Conservation (phyloP, 495 filamentous ascomycete species). For the Daldinia childiae region DNA sequence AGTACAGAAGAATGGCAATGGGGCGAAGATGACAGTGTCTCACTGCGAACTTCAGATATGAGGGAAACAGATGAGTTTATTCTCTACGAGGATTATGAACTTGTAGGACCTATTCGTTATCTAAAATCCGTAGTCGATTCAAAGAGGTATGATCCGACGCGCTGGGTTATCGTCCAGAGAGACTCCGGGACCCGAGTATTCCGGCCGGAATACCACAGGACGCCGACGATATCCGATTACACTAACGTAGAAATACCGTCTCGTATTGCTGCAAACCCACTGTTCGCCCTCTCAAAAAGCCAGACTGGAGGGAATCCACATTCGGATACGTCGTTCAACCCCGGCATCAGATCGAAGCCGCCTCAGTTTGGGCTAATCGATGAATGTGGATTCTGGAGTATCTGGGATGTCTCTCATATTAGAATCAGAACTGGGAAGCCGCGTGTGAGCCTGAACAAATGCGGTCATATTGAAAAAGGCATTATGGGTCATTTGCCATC, state of each 20-base stretch:
- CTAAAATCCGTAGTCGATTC: slow-evolving; percentile 68
- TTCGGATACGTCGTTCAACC: slow-evolving; percentile 80
- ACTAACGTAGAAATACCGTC: slow-evolving; percentile 47
- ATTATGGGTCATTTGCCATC: slow-evolving; percentile 34
- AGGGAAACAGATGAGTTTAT: slow-evolving; percentile 50
- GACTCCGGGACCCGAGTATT: slow-evolving; percentile 65
- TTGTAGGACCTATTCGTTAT: slow-evolving; percentile 67
- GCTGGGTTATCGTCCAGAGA: slow-evolving; percentile 72
- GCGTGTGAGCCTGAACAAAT: slow-evolving; percentile 16
- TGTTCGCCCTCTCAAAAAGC: slow-evolving; percentile 63
- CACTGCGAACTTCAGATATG: slow-evolving; percentile 50
- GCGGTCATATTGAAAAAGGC: slow-evolving; percentile 44
- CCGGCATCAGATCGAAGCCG: slow-evolving; percentile 65
- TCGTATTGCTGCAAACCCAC: slow-evolving; percentile 68
- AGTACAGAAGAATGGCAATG: slow-evolving; percentile 57
- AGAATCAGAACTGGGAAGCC: slow-evolving; percentile 32
- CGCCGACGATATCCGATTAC: slow-evolving; percentile 26
- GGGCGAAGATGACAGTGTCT: slow-evolving; percentile 50
- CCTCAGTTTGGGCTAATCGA: slow-evolving; percentile 78
- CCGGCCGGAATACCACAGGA: slow-evolving; percentile 60
- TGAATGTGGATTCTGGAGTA: slow-evolving; percentile 73
- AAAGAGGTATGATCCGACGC: slow-evolving; percentile 55
- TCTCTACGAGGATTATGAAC: slow-evolving; percentile 64
- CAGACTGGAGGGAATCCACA: slow-evolving; percentile 68
- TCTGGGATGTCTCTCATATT: slow-evolving; percentile 69